Percentiles rank a stretch among this genome's conserved stretches.
Conservation (phyloP, 1,284 basidiomycete species). For the Microbotryum violaceum region DNA sequence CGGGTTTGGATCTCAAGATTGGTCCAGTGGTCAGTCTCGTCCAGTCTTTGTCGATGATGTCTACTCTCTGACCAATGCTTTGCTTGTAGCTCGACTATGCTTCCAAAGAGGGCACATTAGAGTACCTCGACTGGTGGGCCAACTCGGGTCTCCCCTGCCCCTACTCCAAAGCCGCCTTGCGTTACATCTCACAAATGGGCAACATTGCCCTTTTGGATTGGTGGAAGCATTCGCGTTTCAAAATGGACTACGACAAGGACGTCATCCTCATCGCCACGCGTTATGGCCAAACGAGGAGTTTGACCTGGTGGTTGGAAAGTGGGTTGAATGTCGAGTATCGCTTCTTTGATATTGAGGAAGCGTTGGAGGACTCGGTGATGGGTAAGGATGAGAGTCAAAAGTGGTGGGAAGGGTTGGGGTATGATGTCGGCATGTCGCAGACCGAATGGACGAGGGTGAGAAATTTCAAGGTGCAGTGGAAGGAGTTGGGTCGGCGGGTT, state of each 20-base stretch:
- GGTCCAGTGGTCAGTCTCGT: conserved; percentile 71
- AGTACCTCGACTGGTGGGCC: conserved; percentile 67
- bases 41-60: conserved; percentile 48
- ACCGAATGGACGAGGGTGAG: conserved; percentile 25
- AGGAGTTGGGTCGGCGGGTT: no score
- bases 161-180: conserved; percentile 64
- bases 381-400: conserved; percentile 47
- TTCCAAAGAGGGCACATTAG: conserved; percentile 22
- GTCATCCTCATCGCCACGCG: conserved; percentile 65
- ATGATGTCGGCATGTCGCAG: conserved; percentile 15
- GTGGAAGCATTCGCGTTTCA: conserved; percentile 63
- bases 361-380: conserved; percentile 67
- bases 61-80: not conserved
- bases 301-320: conserved; percentile 75
- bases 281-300: conserved; percentile 66
- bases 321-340: conserved; percentile 67
- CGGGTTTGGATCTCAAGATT: conserved; percentile 58
- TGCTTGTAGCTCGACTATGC: conserved; percentile 20
- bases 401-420: conserved; percentile 56
- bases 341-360: conserved; percentile 72
- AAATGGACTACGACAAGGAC: conserved; percentile 68
- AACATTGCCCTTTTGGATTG: conserved; percentile 67
- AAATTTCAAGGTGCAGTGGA: conserved; percentile 8
- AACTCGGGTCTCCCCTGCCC: conserved; percentile 49
- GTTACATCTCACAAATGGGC: conserved; percentile 67